phyloP scores from a whole-genome alignment of 2,329 filamentous ascomycete species.

The Aspergillus ibericus region DNA sequence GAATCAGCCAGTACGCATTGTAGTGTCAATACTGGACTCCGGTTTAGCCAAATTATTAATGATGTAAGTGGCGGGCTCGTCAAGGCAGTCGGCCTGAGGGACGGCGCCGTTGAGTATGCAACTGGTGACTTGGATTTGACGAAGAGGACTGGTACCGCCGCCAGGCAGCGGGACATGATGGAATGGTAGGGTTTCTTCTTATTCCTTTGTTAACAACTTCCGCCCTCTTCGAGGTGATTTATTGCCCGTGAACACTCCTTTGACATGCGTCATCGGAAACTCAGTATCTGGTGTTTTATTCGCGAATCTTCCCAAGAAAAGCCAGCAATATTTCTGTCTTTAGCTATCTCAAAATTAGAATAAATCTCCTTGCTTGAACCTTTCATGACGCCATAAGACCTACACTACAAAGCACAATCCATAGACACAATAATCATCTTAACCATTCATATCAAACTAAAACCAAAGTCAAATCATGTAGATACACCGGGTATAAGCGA shows the following conservation, averaged over 20 bases:
- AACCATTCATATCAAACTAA: neutral
- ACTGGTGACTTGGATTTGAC: conserved; percentile 19
- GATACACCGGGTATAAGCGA: conserved; percentile 1
- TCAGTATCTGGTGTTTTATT: no score
- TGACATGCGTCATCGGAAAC: no score
- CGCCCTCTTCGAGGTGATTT: neutral
- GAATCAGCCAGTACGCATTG: conserved; percentile 40
- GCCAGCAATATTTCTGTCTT: no score
- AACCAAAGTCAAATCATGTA: neutral
- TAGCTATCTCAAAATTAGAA: no score
- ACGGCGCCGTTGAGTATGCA: conserved; percentile 38
- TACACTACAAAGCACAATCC: no score
- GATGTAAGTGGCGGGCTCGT: conserved; percentile 42
- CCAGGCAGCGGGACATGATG: neutral
- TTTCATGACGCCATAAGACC: no score
- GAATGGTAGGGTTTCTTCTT: neutral
- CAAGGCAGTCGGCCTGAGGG: conserved; percentile 31
- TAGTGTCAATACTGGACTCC: conserved; percentile 28
- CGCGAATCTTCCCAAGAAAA: no score
- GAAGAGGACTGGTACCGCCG: conserved; percentile 14
- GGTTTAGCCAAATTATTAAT: conserved; percentile 38
- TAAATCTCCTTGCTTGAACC: no score
- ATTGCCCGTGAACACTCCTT: neutral
- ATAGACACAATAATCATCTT: neutral
- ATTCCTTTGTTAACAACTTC: neutral